Evolutionary conservation across 2,329 filamentous ascomycete genomes (phyloP).

Genomic region (Neocucurbitaria cava): DNA sequence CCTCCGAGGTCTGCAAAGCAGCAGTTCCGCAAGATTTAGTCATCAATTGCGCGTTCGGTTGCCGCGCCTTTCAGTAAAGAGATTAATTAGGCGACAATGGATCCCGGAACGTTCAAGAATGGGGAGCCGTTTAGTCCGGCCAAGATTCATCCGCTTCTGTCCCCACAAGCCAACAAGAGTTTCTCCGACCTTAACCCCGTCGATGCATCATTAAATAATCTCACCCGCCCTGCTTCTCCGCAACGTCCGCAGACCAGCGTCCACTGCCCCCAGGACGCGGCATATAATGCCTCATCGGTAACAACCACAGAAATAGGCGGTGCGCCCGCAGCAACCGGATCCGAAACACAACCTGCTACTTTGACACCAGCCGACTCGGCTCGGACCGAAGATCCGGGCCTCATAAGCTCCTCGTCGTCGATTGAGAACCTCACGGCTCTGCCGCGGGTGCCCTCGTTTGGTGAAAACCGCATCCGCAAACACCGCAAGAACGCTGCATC

Average conservation of each 20-base stretch:
- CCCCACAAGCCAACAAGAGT: slow-evolving; percentile 37
- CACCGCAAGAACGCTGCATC: slow-evolving; percentile 57
- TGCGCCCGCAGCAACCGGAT: slow-evolving; percentile 29
- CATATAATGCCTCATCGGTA: slow-evolving; percentile 41
- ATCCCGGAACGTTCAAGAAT: slow-evolving; percentile 26
- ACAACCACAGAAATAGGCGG: slow-evolving; percentile 33
- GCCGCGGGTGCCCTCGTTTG: slow-evolving; percentile 44
- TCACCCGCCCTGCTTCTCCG: slow-evolving; percentile 34
- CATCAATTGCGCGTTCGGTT: slow-evolving; percentile 17
- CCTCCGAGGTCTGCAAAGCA: slow-evolving; percentile 10
- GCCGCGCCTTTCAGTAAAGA: slow-evolving; percentile 12
- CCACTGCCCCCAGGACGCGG: slow-evolving; percentile 25
- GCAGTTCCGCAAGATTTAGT: slow-evolving; percentile 1
- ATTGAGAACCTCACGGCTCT: slow-evolving; percentile 46
- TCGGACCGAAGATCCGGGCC: slow-evolving; percentile 25
- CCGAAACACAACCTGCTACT: slow-evolving; percentile 22
- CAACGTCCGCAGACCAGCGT: slow-evolving; percentile 32
- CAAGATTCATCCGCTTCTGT: slow-evolving; percentile 43
- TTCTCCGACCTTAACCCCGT: slow-evolving; percentile 45
- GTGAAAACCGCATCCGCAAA: slow-evolving; percentile 45
- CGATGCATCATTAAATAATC: slow-evolving; percentile 35
- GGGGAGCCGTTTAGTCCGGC: slow-evolving; percentile 45
- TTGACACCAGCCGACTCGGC: slow-evolving; percentile 35
- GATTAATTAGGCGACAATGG: slow-evolving; percentile 29
- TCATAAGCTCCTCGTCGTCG: slow-evolving; percentile 41